These are phyloP conservation scores for Tricharina praecox DNA, from an alignment of 495 filamentous ascomycete genomes.

Conservation along the genomic window DNA sequence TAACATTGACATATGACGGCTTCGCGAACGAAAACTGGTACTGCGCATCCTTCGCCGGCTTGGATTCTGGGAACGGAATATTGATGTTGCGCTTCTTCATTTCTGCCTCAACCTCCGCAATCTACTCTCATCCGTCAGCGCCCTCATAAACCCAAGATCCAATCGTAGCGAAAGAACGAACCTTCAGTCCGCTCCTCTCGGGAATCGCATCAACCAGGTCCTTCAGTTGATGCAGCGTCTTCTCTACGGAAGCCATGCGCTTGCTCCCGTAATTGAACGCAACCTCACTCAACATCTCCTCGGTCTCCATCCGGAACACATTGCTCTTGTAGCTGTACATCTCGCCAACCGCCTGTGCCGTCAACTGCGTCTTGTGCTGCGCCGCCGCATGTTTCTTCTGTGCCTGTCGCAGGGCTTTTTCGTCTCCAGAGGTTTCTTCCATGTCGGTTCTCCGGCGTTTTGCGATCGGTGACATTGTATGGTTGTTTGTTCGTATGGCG, in stretches of 20 bases:
- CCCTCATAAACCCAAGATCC: background rate
- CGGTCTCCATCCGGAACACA: slow-evolving; percentile 73
- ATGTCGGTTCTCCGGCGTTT: slow-evolving; percentile 1
- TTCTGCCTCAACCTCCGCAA: slow-evolving; percentile 47
- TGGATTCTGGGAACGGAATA: slow-evolving; percentile 69
- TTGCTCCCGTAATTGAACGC: slow-evolving; percentile 47
- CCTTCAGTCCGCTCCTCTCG: slow-evolving; percentile 36
- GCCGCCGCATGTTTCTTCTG: background rate
- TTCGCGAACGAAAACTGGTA: slow-evolving; percentile 64
- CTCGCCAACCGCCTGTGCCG: slow-evolving; percentile 8
- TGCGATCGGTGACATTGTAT: slow-evolving; percentile 1
- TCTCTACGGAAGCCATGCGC: slow-evolving; percentile 46
- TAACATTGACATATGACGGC: slow-evolving; percentile 66
- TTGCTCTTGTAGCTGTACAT: slow-evolving; percentile 42
- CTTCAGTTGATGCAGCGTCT: slow-evolving; percentile 55
- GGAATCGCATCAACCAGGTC: slow-evolving; percentile 55
- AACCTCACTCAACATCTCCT: slow-evolving; percentile 59
- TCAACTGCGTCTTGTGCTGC: background rate
- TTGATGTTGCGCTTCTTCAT: slow-evolving; percentile 49
- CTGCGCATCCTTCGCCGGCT: slow-evolving; percentile 50
- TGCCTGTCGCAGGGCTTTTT: background rate
- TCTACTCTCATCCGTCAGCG: slow-evolving; percentile 30
- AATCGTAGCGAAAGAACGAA: no score
- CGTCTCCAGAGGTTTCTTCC: background rate
- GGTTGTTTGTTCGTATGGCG: no score